These are phyloP conservation scores for Phoma sp. DNA, from an alignment of 2,329 filamentous ascomycete species.

Conservation along the genomic window DNA sequence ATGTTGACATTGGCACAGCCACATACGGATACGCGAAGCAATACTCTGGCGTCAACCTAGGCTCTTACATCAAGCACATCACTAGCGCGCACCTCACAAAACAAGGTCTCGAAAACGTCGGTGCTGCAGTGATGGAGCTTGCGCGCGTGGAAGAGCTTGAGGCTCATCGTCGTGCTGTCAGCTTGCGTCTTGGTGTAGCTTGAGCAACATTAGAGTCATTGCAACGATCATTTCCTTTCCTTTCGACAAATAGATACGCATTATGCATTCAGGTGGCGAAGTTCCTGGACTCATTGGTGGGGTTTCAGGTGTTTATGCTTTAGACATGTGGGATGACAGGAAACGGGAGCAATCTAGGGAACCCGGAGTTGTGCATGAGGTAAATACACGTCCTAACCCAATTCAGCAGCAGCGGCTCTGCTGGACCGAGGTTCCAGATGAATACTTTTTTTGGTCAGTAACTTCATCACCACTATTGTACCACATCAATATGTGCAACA, in stretches of 20 bases:
- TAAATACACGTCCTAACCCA: slow-evolving; percentile 6
- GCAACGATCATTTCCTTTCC: slow-evolving; percentile 3
- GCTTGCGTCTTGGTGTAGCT: slow-evolving; percentile 62
- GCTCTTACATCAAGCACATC: slow-evolving; percentile 97
- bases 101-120: slow-evolving; percentile 84
- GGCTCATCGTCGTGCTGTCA: slow-evolving; percentile 81
- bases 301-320: slow-evolving; percentile 20
- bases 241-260: not conserved
- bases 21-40: slow-evolving; percentile 99
- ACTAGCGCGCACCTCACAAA: slow-evolving; percentile 90
- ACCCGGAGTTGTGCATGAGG: slow-evolving; percentile 14
- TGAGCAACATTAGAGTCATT: slow-evolving; percentile 12
- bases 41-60: slow-evolving; percentile 96
- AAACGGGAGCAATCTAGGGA: slow-evolving; percentile 9
- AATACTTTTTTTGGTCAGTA: not conserved
- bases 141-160: slow-evolving; percentile 94
- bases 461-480: not conserved
- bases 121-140: slow-evolving; percentile 89
- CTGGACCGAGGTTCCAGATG: slow-evolving; percentile 9
- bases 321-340: slow-evolving; percentile 10
- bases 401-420: not conserved
- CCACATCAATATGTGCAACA: not conserved
- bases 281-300: slow-evolving; percentile 10
- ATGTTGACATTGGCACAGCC: slow-evolving; percentile 59
- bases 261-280: slow-evolving; percentile 8